Conservation (phyloP, 2,329 filamentous ascomycete species). For the Dryadomyces quercivorus region DNA sequence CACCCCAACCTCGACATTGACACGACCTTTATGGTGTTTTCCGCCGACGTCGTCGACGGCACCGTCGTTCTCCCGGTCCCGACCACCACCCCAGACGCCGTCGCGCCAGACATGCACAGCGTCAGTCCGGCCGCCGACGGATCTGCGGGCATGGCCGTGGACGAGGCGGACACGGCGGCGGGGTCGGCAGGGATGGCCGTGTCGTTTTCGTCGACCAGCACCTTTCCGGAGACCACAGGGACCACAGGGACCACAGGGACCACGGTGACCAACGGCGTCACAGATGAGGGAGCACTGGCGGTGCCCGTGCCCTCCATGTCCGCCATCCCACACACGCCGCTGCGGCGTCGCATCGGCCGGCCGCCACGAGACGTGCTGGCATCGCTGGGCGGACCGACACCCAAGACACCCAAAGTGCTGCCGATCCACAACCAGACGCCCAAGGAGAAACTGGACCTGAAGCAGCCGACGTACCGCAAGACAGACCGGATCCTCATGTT, state of each 20-base stretch:
- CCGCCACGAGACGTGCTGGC: slow-evolving; percentile 35
- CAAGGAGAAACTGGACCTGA: slow-evolving; percentile 68
- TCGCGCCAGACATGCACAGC: background rate
- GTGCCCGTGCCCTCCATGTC: too few species aligned
- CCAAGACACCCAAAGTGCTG: slow-evolving; percentile 52
- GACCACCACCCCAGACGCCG: slow-evolving; percentile 12
- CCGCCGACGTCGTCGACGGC: slow-evolving; percentile 76
- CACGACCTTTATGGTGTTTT: slow-evolving; percentile 63
- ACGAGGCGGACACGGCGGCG: too few species aligned
- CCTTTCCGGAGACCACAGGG: too few species aligned
- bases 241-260: too few species aligned
- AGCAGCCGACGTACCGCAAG: slow-evolving; percentile 61
- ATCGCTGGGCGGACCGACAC: slow-evolving; percentile 19
- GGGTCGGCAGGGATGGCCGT: background rate
- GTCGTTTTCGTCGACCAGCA: too few species aligned
- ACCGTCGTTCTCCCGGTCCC: slow-evolving; percentile 37
- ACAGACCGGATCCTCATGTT: slow-evolving; percentile 71
- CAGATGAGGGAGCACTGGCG: too few species aligned
- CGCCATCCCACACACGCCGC: slow-evolving; percentile 7
- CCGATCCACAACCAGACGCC: slow-evolving; percentile 69
- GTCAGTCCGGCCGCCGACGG: background rate
- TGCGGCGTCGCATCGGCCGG: slow-evolving; percentile 26
- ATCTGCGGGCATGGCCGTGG: background rate
- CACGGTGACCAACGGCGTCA: too few species aligned
- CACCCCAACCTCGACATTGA: slow-evolving; percentile 93